phyloP scores from a whole-genome alignment of 371 early-diverging fungal species.

The Rhizopus microsporus region DNA sequence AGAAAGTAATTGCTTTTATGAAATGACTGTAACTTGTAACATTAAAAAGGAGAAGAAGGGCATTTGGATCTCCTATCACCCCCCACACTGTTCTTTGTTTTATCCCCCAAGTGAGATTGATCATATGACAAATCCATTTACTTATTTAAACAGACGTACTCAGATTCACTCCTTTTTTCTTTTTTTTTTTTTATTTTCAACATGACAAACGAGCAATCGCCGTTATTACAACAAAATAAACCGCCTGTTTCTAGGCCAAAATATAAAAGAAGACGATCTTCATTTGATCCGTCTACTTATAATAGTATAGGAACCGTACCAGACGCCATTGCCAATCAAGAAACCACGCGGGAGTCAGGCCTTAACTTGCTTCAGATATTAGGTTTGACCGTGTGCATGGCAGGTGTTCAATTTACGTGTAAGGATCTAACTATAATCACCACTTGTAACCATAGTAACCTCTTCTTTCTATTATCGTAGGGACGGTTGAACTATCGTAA shows the following conservation, averaged over 20 bases:
- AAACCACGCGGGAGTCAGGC: constrained; percentile 22
- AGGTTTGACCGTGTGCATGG: constrained; percentile 51
- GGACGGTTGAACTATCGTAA: constrained; percentile 59
- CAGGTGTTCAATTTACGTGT: constrained; percentile 64
- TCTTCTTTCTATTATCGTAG: constrained; percentile 25
- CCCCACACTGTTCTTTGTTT: too few species aligned
- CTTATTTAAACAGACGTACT: too few species aligned
- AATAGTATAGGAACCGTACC: constrained; percentile 35
- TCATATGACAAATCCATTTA: too few species aligned
- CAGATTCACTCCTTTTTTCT: constrained; percentile 1
- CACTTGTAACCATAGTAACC: constrained; percentile 11
- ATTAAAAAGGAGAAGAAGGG: too few species aligned
- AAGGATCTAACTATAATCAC: constrained; percentile 14
- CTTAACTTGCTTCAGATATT: constrained; percentile 24
- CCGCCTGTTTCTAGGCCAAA: constrained; percentile 45
- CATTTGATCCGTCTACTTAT: constrained; percentile 50
- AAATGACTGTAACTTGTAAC: too few species aligned
- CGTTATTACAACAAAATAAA: constrained; percentile 27
- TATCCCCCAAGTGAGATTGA: too few species aligned
- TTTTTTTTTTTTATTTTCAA: constrained; percentile 3
- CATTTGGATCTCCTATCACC: too few species aligned
- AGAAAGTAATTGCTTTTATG: too few species aligned
- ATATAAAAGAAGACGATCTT: constrained; percentile 41
- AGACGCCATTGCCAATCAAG: constrained; percentile 10
- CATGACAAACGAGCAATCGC: constrained; percentile 16